Percentiles rank a stretch among this genome's conserved stretches.
Conservation (phyloP, 768 basidiomycete genomes). For the Mycena polygramma region DNA sequence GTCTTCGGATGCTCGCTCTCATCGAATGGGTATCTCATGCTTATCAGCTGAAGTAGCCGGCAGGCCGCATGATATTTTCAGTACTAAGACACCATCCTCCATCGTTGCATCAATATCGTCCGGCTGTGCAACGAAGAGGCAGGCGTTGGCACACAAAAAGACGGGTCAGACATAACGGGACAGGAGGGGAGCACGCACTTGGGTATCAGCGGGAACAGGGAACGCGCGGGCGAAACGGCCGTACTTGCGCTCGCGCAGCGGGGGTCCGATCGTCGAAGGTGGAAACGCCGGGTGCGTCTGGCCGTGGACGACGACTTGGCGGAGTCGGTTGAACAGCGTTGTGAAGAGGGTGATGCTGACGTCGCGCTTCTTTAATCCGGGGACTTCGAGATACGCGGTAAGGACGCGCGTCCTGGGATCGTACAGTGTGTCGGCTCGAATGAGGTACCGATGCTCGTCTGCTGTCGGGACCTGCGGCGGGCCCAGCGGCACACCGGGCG, state of each 20-base stretch:
- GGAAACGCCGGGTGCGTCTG: constrained; percentile 56
- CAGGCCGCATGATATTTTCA: constrained; percentile 66
- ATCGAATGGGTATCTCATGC: constrained; percentile 65
- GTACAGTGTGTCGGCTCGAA: constrained; percentile 75
- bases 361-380: constrained; percentile 72
- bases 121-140: constrained; percentile 51
- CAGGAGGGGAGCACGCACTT: constrained; percentile 55
- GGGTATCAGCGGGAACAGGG: constrained; percentile 67
- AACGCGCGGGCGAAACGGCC: constrained; percentile 65
- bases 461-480: constrained; percentile 31
- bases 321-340: constrained; percentile 71
- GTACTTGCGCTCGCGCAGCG: constrained; percentile 62
- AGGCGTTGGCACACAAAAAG: constrained; percentile 44
- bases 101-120: constrained; percentile 68
- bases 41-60: constrained; percentile 59
- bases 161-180: constrained; percentile 36
- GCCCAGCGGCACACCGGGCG: not conserved
- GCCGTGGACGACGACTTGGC: constrained; percentile 72
- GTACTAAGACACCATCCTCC: constrained; percentile 70
- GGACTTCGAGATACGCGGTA: constrained; percentile 75
- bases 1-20: constrained; percentile 41
- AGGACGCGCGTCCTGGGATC: constrained; percentile 63
- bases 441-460: constrained; percentile 52
- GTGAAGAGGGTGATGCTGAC: constrained; percentile 71
- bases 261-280: constrained; percentile 14